Conservation (phyloP, 1,139 yeast species). For the Hyphopichia buzzinii region DNA sequence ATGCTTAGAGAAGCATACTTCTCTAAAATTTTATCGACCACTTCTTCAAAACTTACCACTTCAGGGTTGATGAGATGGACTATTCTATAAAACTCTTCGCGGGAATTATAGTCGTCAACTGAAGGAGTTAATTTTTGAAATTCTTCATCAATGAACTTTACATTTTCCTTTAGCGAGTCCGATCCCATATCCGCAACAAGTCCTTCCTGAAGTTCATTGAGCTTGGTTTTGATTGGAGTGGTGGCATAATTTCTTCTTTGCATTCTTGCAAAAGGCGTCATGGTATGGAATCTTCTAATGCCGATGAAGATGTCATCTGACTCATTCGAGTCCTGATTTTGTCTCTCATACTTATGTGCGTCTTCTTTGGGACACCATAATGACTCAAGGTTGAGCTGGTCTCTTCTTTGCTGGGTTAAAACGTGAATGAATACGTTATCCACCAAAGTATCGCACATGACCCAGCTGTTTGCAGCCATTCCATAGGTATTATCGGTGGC, state of each 20-base stretch:
- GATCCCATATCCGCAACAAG: neutral
- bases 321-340: slow-evolving; percentile 5
- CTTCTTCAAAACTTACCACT: slow-evolving; percentile 22
- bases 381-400: slow-evolving; percentile 65
- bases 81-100: slow-evolving; percentile 35
- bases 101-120: slow-evolving; percentile 28
- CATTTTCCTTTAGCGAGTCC: slow-evolving; percentile 7
- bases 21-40: slow-evolving; percentile 21
- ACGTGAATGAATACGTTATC: slow-evolving; percentile 70
- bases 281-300: slow-evolving; percentile 43
- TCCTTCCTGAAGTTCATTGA: neutral
- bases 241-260: slow-evolving; percentile 6
- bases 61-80: slow-evolving; percentile 37
- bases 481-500: slow-evolving; percentile 61
- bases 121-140: slow-evolving; percentile 16
- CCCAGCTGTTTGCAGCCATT: slow-evolving; percentile 68
- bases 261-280: slow-evolving; percentile 13
- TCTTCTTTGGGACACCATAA: slow-evolving; percentile 58
- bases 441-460: slow-evolving; percentile 65
- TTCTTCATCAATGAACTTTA: slow-evolving; percentile 14
- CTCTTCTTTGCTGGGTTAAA: slow-evolving; percentile 66
- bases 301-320: slow-evolving; percentile 52
- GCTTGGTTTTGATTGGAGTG: neutral
- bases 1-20: slow-evolving; percentile 26
- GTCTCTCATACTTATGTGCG: slow-evolving; percentile 19